phyloP scores from a whole-genome alignment of 148 eudicot species.

The Rhododendron molle region DNA sequence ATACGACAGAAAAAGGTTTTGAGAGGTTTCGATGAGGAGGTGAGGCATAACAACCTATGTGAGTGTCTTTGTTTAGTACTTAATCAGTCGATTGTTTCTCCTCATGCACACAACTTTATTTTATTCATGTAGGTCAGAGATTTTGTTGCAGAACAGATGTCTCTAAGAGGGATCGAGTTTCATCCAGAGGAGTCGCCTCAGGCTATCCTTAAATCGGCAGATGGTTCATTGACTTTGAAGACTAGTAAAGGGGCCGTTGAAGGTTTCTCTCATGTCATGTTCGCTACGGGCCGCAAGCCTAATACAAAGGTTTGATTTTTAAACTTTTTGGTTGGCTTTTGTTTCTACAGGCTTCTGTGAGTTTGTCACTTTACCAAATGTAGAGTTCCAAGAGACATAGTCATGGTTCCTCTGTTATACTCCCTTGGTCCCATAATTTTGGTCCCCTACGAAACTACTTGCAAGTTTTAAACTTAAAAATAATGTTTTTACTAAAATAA shows the following conservation, averaged over 20 bases:
- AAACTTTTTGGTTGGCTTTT: neutral
- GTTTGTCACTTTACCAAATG: neutral
- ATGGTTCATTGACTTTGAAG: conserved; percentile 79
- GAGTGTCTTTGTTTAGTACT: neutral
- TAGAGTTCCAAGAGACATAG: neutral
- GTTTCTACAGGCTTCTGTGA: neutral
- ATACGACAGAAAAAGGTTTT: conserved; percentile 84
- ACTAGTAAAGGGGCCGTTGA: conserved; percentile 79
- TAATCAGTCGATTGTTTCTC: neutral
- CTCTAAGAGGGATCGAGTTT: conserved; percentile 80
- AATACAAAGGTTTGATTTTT: conserved; percentile 67
- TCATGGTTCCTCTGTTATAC: neutral
- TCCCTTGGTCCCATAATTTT: too few species aligned
- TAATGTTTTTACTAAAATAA: too few species aligned
- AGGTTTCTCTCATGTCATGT: conserved; percentile 92
- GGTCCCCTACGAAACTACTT: too few species aligned
- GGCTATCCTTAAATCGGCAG: conserved; percentile 67
- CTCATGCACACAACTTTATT: conserved; percentile 1
- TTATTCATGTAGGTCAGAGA: conserved; percentile 62
- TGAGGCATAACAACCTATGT: conserved; percentile 16
- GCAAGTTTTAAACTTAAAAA: too few species aligned
- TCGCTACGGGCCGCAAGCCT: conserved; percentile 95
- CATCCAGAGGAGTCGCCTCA: conserved; percentile 90
- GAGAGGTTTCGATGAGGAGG: conserved; percentile 99
- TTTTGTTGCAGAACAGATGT: conserved; percentile 91